Percentiles rank a stretch among this genome's conserved stretches.
These are phyloP conservation scores for Cytospora chrysosperma DNA, from an alignment of 2,329 filamentous ascomycete genomes.

Conservation along the genomic window DNA sequence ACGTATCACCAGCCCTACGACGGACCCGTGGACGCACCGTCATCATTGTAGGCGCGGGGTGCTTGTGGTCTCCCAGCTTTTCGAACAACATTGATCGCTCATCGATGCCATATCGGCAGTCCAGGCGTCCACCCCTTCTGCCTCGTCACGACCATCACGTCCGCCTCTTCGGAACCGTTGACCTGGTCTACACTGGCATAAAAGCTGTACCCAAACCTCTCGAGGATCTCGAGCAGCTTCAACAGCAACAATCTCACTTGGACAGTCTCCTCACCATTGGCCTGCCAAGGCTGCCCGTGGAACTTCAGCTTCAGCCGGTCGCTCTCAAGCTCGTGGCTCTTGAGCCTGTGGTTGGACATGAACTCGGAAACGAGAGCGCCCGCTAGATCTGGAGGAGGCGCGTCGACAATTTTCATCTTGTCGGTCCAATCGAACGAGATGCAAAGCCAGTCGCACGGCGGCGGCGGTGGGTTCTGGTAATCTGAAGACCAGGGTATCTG, in stretches of 20 bases:
- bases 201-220: slow-evolving; percentile 38
- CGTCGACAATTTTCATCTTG: slow-evolving; percentile 36
- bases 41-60: not conserved
- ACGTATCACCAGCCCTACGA: not conserved
- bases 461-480: slow-evolving; percentile 35
- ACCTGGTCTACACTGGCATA: slow-evolving; percentile 40
- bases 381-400: slow-evolving; percentile 26
- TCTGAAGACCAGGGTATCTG: slow-evolving; percentile 39
- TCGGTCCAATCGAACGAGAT: slow-evolving; percentile 36
- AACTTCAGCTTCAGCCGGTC: slow-evolving; percentile 35
- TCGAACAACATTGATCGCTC: not conserved
- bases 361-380: slow-evolving; percentile 26
- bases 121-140: slow-evolving; percentile 21
- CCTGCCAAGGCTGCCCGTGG: slow-evolving; percentile 34
- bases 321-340: slow-evolving; percentile 20
- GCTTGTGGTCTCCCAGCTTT: not conserved
- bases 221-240: slow-evolving; percentile 35
- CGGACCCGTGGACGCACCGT: too few relatives aligned
- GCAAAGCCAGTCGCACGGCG: slow-evolving; percentile 37
- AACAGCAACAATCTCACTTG: slow-evolving; percentile 35
- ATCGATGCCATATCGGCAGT: slow-evolving; percentile 17
- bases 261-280: slow-evolving; percentile 37
- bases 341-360: slow-evolving; percentile 1
- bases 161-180: slow-evolving; percentile 17
- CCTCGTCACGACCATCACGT: slow-evolving; percentile 24